phyloP scores from a whole-genome alignment of 129 eudicot genomes.

The Lactuca sativa region DNA sequence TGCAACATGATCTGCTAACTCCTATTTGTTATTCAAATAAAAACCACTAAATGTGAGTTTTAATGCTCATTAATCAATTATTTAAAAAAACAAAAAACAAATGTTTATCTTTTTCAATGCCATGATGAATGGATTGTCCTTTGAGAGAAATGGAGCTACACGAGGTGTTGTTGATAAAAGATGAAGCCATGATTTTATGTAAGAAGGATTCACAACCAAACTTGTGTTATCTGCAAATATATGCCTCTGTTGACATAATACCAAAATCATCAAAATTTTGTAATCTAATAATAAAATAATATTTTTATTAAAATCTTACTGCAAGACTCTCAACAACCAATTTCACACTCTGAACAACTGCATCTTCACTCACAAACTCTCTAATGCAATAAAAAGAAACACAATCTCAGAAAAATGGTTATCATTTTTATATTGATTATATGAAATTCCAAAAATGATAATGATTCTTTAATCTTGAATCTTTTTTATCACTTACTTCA shows the following conservation, averaged over 20 bases:
- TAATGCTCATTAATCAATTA: too few species aligned
- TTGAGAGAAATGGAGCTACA: constrained; percentile 86
- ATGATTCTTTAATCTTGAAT: too few species aligned
- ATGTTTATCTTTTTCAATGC: constrained; percentile 73
- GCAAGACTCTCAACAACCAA: constrained; percentile 93
- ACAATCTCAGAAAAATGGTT: too few species aligned
- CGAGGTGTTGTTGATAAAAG: constrained; percentile 86
- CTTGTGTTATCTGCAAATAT: constrained; percentile 83
- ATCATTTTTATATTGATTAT: background rate
- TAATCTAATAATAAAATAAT: too few species aligned
- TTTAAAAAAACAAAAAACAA: background rate
- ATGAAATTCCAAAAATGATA: background rate
- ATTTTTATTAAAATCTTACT: constrained; percentile 38
- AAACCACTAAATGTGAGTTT: too few species aligned
- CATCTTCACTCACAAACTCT: constrained; percentile 55
- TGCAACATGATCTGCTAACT: constrained; percentile 75
- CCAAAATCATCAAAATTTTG: background rate
- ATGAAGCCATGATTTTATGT: constrained; percentile 74
- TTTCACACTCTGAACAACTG: constrained; percentile 62
- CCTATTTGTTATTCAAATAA: constrained; percentile 37
- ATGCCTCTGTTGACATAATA: constrained; percentile 64
- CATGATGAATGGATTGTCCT: constrained; percentile 60
- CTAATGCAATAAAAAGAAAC: constrained; percentile 40
- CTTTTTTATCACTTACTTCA: constrained; percentile 63
- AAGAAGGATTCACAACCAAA: constrained; percentile 74